phyloP scores from a whole-genome alignment of 768 basidiomycete species.

The Lentinula aciculospora region DNA sequence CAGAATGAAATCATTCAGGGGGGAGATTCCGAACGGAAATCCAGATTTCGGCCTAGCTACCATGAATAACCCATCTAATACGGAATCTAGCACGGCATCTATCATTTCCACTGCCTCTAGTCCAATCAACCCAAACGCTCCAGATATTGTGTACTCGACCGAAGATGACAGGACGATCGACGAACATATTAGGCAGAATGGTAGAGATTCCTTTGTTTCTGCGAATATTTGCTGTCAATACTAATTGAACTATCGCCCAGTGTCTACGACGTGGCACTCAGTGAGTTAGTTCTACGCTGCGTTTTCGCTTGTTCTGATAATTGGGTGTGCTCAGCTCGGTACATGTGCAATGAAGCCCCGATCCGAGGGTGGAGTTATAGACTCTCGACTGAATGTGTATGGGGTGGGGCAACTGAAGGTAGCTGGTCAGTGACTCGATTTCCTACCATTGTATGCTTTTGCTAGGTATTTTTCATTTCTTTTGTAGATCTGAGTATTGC shows the following conservation, averaged over 20 bases:
- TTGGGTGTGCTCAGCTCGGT: conserved; percentile 32
- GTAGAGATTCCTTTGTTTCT: conserved; percentile 10
- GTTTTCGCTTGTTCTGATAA: not conserved
- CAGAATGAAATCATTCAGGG: conserved; percentile 26
- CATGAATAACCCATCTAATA: too few species aligned
- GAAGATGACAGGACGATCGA: conserved; percentile 21
- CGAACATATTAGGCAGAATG: conserved; percentile 6
- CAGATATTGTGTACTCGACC: conserved; percentile 16
- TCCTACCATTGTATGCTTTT: too few species aligned
- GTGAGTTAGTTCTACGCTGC: conserved; percentile 9
- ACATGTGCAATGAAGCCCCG: conserved; percentile 46
- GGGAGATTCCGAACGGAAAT: conserved; percentile 13
- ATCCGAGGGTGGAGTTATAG: conserved; percentile 38
- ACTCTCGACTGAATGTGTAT: conserved; percentile 38
- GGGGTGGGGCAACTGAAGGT: conserved; percentile 38
- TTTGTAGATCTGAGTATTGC: not conserved
- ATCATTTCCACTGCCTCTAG: not conserved
- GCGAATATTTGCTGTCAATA: not conserved
- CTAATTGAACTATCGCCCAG: not conserved
- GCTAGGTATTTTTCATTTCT: conserved; percentile 27
- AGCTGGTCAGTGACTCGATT: conserved; percentile 28
- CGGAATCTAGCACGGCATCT: not conserved
- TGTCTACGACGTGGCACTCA: conserved; percentile 19
- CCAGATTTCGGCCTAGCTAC: too few species aligned
- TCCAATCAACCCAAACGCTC: conserved; percentile 14